Evolutionary conservation across 148 eudicot genomes (phyloP).

Genomic region (Rhododendron mucronatum): DNA sequence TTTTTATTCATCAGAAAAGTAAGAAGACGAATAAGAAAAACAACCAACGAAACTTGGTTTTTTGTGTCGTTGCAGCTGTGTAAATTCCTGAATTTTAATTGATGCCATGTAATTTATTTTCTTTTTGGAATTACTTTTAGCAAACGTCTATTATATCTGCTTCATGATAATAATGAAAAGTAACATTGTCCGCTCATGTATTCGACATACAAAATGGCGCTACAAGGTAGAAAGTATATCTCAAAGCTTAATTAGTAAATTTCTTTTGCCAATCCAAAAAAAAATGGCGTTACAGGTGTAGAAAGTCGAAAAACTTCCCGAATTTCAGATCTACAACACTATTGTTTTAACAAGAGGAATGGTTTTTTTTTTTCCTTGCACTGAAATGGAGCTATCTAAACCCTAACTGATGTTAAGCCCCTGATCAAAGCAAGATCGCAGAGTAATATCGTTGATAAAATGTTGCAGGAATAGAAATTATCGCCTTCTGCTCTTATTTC

Average conservation of each 20-base stretch:
- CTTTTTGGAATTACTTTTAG: background rate
- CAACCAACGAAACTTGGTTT: too few relatives aligned
- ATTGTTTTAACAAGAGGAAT: background rate
- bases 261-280: too few relatives aligned
- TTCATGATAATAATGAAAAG: background rate
- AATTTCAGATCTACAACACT: conserved; percentile 3
- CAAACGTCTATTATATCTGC: background rate
- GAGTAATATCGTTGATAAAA: too few relatives aligned
- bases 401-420: background rate
- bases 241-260: too few relatives aligned
- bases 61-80: background rate
- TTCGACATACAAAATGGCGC: background rate
- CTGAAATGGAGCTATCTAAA: background rate
- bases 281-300: too few relatives aligned
- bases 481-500: too few relatives aligned
- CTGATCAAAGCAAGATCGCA: background rate
- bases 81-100: background rate
- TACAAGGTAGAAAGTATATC: too few relatives aligned
- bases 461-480: too few relatives aligned
- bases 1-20: background rate
- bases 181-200: background rate
- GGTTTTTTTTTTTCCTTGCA: background rate
- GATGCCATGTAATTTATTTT: background rate
- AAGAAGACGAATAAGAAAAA: background rate
- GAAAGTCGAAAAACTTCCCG: background rate